phyloP scores from a whole-genome alignment of 1,284 basidiomycete species.

The Cryptococcus wingfieldii region DNA sequence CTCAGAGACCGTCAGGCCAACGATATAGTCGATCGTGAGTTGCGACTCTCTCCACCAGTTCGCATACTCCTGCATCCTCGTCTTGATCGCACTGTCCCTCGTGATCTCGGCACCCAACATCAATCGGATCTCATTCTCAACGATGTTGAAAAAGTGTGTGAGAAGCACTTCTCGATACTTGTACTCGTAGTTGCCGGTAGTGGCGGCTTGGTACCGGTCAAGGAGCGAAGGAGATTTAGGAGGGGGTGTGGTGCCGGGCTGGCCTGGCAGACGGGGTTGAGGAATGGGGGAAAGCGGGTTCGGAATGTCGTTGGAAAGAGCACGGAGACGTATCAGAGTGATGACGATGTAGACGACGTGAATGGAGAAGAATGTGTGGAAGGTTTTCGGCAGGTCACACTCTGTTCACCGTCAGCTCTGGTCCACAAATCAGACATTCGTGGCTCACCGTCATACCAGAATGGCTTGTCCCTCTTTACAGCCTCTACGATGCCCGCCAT shows the following conservation, averaged over 20 bases:
- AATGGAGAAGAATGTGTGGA: slow-evolving; percentile 96
- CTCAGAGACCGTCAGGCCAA: slow-evolving; percentile 29
- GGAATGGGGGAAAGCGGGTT: slow-evolving; percentile 37
- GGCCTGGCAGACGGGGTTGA: slow-evolving; percentile 28
- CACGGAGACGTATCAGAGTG: slow-evolving; percentile 79
- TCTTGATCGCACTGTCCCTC: slow-evolving; percentile 74
- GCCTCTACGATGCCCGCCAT: slow-evolving; percentile 54
- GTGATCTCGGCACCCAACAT: slow-evolving; percentile 56
- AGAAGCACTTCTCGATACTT: slow-evolving; percentile 54
- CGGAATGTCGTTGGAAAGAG: slow-evolving; percentile 57
- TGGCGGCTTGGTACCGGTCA: neutral
- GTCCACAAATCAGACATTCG: neutral
- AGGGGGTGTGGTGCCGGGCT: slow-evolving; percentile 9
- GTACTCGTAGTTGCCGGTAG: slow-evolving; percentile 50
- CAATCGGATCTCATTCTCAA: slow-evolving; percentile 82
- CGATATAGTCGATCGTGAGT: slow-evolving; percentile 71
- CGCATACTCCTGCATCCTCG: slow-evolving; percentile 83
- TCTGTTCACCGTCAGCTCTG: slow-evolving; percentile 52
- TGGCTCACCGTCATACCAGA: slow-evolving; percentile 50
- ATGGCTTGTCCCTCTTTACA: slow-evolving; percentile 49
- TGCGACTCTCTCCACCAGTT: slow-evolving; percentile 87
- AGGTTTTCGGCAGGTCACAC: slow-evolving; percentile 83
- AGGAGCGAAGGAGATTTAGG: slow-evolving; percentile 2
- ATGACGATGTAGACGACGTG: slow-evolving; percentile 93
- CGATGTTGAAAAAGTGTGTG: slow-evolving; percentile 94